A percentile compares a stretch with the other conserved stretches of the same genome.
Evolutionary conservation across 345 rosid genomes (phyloP).

Genomic region (thale cress (Arabidopsis thaliana)): TAIR10.1 NC_003070.9:25296501-25297000

Average conservation of each 20-base stretch:
- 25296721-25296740: constrained; percentile 19
- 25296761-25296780: constrained; percentile 4
- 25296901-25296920: neutral
- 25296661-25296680: constrained; percentile 79
- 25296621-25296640: constrained; percentile 66
- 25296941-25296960: neutral
- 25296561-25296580: neutral
- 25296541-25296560: neutral
- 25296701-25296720: constrained; percentile 55
- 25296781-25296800: constrained; percentile 10
- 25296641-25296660: constrained; percentile 91
- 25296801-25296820: constrained; percentile 3
- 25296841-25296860: constrained; percentile 2
- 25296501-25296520: neutral
- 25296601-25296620: constrained; percentile 93
- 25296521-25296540: neutral
- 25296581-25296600: neutral
- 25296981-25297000: neutral
- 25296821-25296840: constrained; percentile 17
- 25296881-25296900: neutral
- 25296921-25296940: neutral
- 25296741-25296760: constrained; percentile 11
- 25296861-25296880: neutral
- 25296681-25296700: constrained; percentile 61
- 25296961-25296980: neutral